phyloP scores from a whole-genome alignment of 345 rosid species.

The Heritiera fomes region DNA sequence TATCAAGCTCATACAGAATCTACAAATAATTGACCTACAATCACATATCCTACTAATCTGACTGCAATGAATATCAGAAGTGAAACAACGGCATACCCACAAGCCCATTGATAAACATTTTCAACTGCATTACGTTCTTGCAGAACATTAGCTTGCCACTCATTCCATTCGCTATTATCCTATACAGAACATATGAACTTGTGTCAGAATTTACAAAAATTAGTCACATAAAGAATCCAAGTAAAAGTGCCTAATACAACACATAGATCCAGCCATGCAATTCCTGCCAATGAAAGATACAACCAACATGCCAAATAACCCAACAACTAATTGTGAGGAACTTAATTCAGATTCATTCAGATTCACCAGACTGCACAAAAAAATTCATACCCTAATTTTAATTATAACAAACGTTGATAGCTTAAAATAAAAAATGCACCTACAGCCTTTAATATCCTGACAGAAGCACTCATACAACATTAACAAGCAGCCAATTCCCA shows the following conservation, averaged over 20 bases:
- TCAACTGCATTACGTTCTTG: conserved; percentile 86
- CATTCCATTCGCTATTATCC: conserved; percentile 83
- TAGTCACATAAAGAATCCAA: background rate
- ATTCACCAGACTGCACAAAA: background rate
- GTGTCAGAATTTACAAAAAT: background rate
- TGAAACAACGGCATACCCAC: conserved; percentile 62
- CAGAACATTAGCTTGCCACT: conserved; percentile 74
- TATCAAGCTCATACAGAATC: background rate
- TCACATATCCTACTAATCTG: conserved; percentile 2
- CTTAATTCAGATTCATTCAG: background rate
- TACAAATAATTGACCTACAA: background rate
- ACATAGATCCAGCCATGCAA: background rate
- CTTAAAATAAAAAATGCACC: conserved; percentile 6
- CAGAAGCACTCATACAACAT: conserved; percentile 4
- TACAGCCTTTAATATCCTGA: background rate
- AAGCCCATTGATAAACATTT: conserved; percentile 94
- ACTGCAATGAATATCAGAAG: conserved; percentile 10
- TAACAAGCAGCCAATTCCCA: conserved; percentile 29
- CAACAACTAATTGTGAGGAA: background rate
- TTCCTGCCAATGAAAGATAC: background rate
- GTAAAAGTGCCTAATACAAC: background rate
- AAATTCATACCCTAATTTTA: background rate
- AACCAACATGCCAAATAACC: background rate
- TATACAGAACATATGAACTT: conserved; percentile 32
- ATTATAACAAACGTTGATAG: background rate